phyloP scores from a whole-genome alignment of 257 asterid species.

The Apocynum venetum region DNA sequence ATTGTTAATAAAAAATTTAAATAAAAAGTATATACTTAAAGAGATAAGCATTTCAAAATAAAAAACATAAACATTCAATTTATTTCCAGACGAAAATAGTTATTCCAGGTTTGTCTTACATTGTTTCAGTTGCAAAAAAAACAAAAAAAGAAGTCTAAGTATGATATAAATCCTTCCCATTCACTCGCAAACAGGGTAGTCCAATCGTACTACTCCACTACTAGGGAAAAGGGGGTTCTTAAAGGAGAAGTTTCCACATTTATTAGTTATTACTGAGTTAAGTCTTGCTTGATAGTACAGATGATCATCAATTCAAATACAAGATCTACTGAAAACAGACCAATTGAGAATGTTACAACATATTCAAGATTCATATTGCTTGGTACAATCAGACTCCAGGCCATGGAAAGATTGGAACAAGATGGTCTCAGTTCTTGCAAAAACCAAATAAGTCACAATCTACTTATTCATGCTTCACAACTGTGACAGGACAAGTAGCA shows the following conservation, averaged over 20 bases:
- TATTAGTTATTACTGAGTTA: neutral
- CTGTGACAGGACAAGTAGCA: slow-evolving; percentile 81
- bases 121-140: no score
- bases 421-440: slow-evolving; percentile 5
- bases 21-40: no score
- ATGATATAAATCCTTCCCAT: neutral
- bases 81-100: no score
- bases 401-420: neutral
- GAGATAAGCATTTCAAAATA: no score
- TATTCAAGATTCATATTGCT: neutral
- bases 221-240: neutral
- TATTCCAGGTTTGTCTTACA: no score
- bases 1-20: no score
- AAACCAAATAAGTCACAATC: neutral
- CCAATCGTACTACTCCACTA: neutral
- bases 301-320: slow-evolving; percentile 3
- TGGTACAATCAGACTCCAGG: neutral
- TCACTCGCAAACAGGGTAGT: neutral
- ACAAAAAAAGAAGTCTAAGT: no score
- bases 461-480: slow-evolving; percentile 61
- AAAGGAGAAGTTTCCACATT: neutral
- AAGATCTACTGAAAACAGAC: neutral
- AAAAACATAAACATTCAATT: no score
- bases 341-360: neutral
- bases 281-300: neutral